phyloP scores from a whole-genome alignment of 805 yeast species.

The Candida mattraensis region DNA sequence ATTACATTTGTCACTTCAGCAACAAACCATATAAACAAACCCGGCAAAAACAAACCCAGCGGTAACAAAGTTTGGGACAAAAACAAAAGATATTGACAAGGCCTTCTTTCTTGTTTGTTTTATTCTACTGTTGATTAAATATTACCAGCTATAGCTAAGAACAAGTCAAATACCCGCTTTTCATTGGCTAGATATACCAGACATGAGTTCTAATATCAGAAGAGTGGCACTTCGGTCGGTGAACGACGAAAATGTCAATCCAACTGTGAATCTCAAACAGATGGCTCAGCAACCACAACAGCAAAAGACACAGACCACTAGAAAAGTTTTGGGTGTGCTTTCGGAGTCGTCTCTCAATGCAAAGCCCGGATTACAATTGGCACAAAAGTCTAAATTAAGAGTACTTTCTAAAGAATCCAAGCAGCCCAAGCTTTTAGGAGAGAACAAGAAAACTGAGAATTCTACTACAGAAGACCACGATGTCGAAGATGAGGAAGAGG shows the following conservation, averaged over 20 bases:
- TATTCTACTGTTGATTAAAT: too few relatives aligned
- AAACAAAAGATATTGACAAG: too few relatives aligned
- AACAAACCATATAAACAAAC: too few relatives aligned
- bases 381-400: background rate
- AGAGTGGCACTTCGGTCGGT: constrained; percentile 13
- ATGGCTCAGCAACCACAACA: constrained; percentile 3
- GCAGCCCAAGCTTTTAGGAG: constrained; percentile 5
- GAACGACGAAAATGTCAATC: constrained; percentile 28
- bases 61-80: too few relatives aligned
- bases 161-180: constrained; percentile 14
- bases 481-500: constrained; percentile 40
- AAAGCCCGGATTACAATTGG: constrained; percentile 7
- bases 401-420: constrained; percentile 1
- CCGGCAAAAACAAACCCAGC: too few relatives aligned
- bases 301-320: too few relatives aligned
- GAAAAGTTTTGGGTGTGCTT: constrained; percentile 31
- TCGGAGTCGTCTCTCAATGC: constrained; percentile 29
- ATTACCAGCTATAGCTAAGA: constrained; percentile 6
- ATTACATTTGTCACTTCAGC: too few relatives aligned
- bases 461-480: constrained; percentile 23
- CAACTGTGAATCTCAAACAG: constrained; percentile 8
- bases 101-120: too few relatives aligned
- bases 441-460: constrained; percentile 19
- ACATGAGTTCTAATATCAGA: constrained; percentile 18
- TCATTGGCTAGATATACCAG: constrained; percentile 19